Conservation (phyloP, 2,329 filamentous ascomycete species). For the Zymoseptoria crescenta region DNA sequence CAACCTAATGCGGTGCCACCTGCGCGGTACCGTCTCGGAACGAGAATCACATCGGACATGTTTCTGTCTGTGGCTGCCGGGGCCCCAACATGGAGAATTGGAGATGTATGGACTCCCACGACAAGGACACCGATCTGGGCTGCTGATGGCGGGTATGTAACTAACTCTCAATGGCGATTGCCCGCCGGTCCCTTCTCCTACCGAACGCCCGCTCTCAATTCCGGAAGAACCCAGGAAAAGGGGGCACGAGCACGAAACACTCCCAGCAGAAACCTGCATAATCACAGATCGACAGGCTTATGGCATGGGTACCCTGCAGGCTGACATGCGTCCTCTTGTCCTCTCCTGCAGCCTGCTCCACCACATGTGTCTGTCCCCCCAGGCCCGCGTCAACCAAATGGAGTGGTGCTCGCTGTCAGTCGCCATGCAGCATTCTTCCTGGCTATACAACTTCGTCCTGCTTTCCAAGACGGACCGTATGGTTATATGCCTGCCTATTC, state of each 20-base stretch:
- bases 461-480: not conserved
- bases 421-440: not conserved
- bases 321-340: not conserved
- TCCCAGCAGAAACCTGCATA: not conserved
- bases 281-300: not conserved
- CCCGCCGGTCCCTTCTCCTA: not conserved
- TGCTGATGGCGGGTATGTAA: too few relatives aligned
- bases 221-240: not conserved
- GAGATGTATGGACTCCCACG: not conserved
- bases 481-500: not conserved
- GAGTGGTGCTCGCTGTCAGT: not conserved
- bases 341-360: not conserved
- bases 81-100: not conserved
- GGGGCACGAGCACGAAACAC: not conserved
- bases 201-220: not conserved
- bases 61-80: too few relatives aligned
- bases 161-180: too few relatives aligned
- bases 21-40: not conserved
- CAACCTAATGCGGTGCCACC: not conserved
- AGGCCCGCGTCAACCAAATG: not conserved
- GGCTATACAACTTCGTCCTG: not conserved
- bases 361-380: not conserved
- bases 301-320: not conserved
- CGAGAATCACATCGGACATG: not conserved
- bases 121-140: too few relatives aligned